phyloP scores from a whole-genome alignment of 1,139 yeast species.

The Zygoascus hellenicus region DNA sequence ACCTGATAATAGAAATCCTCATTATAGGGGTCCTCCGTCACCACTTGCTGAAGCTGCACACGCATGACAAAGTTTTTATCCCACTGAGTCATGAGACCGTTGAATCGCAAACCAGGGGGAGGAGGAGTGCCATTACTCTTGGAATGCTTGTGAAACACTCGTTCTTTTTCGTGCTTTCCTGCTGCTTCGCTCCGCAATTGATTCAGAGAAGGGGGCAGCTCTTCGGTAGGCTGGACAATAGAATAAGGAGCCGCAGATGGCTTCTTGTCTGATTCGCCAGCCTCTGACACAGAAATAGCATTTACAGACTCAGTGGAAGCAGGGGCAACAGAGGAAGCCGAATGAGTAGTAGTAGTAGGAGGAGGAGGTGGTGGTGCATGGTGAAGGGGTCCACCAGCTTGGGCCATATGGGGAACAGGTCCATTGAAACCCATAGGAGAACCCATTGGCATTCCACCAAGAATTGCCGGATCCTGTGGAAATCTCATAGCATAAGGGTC shows the following conservation, averaged over 20 bases:
- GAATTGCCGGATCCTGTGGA: slow-evolving; percentile 24
- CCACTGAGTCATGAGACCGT: slow-evolving; percentile 94
- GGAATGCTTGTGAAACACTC: neutral
- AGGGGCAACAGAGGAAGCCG: slow-evolving; percentile 7
- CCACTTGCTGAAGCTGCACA: slow-evolving; percentile 91
- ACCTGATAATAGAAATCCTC: slow-evolving; percentile 97
- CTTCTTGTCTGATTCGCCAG: neutral
- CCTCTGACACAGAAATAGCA: neutral
- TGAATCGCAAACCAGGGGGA: slow-evolving; percentile 26
- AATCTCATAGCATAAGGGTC: slow-evolving; percentile 12
- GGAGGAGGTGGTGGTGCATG: slow-evolving; percentile 33
- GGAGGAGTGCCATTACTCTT: neutral
- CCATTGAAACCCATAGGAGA: slow-evolving; percentile 17
- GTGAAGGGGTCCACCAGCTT: slow-evolving; percentile 30
- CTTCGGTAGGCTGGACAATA: slow-evolving; percentile 11
- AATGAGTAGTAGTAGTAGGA: slow-evolving; percentile 10
- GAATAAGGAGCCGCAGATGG: slow-evolving; percentile 13
- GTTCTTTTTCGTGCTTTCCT: slow-evolving; percentile 1
- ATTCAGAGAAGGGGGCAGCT: slow-evolving; percentile 23
- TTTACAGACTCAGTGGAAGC: neutral
- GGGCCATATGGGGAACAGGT: slow-evolving; percentile 25
- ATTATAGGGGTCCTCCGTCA: slow-evolving; percentile 93
- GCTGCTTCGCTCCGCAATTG: slow-evolving; percentile 34
- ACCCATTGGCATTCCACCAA: slow-evolving; percentile 16
- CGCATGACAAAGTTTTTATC: slow-evolving; percentile 94